Evolutionary conservation across 176 grass and related monocot species (phyloP), one percentile per base, ranked within the genome.

Genomic region (Dactylis glomerata): DNA sequence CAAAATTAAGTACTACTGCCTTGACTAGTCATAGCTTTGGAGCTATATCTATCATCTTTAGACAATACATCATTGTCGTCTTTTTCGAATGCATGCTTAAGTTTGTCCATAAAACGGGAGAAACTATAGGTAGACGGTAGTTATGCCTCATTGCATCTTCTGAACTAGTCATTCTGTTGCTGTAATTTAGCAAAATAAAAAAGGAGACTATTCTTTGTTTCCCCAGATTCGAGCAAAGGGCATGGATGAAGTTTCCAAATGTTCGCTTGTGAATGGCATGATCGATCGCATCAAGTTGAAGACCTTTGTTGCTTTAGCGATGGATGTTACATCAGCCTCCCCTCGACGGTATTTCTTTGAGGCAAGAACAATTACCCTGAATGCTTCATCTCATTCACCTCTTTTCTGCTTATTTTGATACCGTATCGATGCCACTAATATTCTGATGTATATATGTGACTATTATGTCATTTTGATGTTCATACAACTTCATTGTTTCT

Each of bases 341-440:
- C 96, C 96, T 83, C 88, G 96, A 17, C 91, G 89, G 26, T 98
- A 93, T 92, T 98, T 98, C 68, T 98, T 98, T 89, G 96, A 98
- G 96, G 93, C 68, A 95, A 92, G 85, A 73, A 8, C 75, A 41
- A 42, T 12, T 83, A 51, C 81, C 30, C 68, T 78, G 34, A 74
- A 36, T 71, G 10, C 47, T 61, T 84, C 28, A 45, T 78, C 74
- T 57, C 26, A 24, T 85, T 27, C 14, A 57, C 57, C 57, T 55
- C 1, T 37, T 86, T 55, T 66, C 19, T 37, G 11, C 22, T 45
- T 55, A 24, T 82, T 75, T 64, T 73, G 20, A 77, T 64, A 40
- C 54, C 24, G 34, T 31, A 63, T 34, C 0, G 5, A 40, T 51
- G 32, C 20, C 6, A 57, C 20, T 86, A 44, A 64, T 83, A 64